A percentile compares a stretch with the other conserved stretches of the same genome.
Evolutionary conservation across 371 early-diverging fungal genomes (phyloP).

Genomic region (Saksenaea oblongispora): DNA sequence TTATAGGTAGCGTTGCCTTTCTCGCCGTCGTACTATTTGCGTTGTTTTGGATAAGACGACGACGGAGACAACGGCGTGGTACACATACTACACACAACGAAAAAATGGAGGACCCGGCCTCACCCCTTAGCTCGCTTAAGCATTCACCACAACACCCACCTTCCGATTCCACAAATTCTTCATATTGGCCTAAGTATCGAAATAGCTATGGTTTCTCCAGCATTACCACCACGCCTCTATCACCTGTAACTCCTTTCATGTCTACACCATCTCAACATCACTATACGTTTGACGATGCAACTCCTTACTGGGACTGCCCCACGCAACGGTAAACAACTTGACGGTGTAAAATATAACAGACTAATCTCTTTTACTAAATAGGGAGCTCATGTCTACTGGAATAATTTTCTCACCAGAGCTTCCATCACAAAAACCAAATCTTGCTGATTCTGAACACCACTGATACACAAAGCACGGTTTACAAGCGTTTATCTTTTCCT

Average conservation of each 20-base stretch:
- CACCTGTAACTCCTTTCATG: not conserved
- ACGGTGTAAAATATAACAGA: not conserved
- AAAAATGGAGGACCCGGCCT: not conserved
- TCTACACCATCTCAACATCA: not conserved
- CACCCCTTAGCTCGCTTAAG: not conserved
- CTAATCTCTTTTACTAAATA: not conserved
- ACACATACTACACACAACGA: not conserved
- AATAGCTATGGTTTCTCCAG: not conserved
- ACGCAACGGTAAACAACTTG: not conserved
- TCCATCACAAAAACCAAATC: conserved; percentile 1
- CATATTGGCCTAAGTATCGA: not conserved
- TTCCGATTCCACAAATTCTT: not conserved
- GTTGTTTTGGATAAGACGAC: not conserved
- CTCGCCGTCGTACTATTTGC: not conserved
- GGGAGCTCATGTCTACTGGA: not conserved
- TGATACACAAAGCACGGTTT: not conserved
- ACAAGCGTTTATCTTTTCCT: too few relatives aligned
- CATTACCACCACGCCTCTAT: not conserved
- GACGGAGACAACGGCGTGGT: not conserved
- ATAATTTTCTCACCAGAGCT: not conserved
- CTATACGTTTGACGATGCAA: not conserved
- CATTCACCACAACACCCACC: not conserved
- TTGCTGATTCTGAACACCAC: not conserved
- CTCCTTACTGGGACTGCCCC: not conserved
- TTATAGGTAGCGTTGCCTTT: not conserved